Evolutionary conservation across 2,329 filamentous ascomycete species (phyloP), one percentile per base, ranked within the genome.

Genomic region (Xylariales sp.): DNA sequence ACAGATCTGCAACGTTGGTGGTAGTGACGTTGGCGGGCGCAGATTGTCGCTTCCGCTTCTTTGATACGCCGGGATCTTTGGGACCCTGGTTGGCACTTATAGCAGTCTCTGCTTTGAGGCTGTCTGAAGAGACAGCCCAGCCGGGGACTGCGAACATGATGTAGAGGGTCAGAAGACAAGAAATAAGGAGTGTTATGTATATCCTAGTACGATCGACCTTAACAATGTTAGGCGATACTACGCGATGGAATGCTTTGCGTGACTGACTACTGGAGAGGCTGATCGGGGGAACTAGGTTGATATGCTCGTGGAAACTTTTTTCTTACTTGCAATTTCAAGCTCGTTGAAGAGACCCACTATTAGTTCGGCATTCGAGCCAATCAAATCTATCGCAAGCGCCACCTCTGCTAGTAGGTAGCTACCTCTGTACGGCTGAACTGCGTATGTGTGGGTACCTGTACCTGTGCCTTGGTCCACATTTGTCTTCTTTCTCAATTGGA

Each of bases 41-140:
- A 43, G 67, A 75, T 72, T 65, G 76, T 70, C 84, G 83, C 82
- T 89, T 90, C 70, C 88, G 86, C 80, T 90, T 89, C 77, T 85
- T 90, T 48, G 73, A 69, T 9, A 67, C 30, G 45, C 69, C 63
- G 53, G 72, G 45, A 23, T 73, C 71, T 60, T 69, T 70, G 30
- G 68, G 69, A 78, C 71, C 65, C 69, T 72, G 75, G 2, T 80
- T 74, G 28, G 76, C 73, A 30, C 76, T 78, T 39, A 74, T 74
- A 54, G 74, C 76, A 8, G 78, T 86, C 80, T 97, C 93, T 36
- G 88, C 81, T 80, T 93, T 93, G 71, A 97, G 87, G 60, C 83
- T 83, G 72, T 89, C 87, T 69, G 90, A 86, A 64, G 93, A 89
- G 43, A 97, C 85, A 46, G 93, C 93, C 94, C 95, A 97, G 73